phyloP scores from a whole-genome alignment of 2,329 filamentous ascomycete species.

The Curvularia lunata region DNA sequence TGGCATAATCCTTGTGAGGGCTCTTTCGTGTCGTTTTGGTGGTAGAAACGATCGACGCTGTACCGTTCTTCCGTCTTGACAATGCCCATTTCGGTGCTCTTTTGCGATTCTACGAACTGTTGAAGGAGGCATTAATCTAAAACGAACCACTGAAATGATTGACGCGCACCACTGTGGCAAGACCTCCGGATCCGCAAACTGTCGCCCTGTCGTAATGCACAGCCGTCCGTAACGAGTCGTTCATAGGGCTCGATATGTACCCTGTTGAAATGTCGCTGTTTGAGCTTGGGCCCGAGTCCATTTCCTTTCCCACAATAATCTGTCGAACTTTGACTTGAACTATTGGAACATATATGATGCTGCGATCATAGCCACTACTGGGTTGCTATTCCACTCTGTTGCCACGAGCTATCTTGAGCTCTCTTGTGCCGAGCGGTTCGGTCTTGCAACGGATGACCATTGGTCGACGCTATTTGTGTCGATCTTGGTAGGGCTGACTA shows the following conservation, averaged over 20 bases:
- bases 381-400: background rate
- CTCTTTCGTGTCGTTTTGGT: background rate
- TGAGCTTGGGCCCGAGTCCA: background rate
- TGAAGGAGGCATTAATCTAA: background rate
- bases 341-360: background rate
- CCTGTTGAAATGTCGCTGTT: background rate
- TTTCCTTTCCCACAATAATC: background rate
- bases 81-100: background rate
- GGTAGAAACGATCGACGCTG: conserved; percentile 5
- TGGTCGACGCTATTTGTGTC: background rate
- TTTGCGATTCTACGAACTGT: background rate
- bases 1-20: background rate
- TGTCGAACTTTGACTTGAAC: background rate
- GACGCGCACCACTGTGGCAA: background rate
- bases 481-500: background rate
- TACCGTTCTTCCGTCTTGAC: background rate
- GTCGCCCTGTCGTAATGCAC: background rate
- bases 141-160: background rate
- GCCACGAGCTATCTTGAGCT: background rate
- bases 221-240: background rate
- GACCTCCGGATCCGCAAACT: background rate
- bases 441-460: background rate
- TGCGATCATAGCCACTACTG: background rate
- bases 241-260: background rate
- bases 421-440: background rate